These are phyloP conservation scores for Carallia pectinifolia DNA, from an alignment of 345 rosid species.

Conservation along the genomic window DNA sequence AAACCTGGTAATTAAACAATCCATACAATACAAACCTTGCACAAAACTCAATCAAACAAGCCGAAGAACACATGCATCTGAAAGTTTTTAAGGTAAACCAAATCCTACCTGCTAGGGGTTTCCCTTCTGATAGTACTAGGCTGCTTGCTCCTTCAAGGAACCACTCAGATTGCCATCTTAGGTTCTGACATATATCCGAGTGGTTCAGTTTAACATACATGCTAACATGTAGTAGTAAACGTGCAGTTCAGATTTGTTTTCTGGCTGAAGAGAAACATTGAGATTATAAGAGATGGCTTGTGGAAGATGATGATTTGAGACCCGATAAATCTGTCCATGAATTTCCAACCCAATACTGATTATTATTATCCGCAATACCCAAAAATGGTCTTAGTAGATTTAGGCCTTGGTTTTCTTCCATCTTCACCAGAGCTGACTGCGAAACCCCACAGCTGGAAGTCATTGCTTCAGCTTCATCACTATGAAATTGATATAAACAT, in stretches of 20 bases:
- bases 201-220: neutral
- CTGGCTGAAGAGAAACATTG: neutral
- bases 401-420: conserved; percentile 43
- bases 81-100: neutral
- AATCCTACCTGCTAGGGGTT: neutral
- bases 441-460: conserved; percentile 51
- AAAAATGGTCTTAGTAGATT: conserved; percentile 39
- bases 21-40: neutral
- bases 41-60: neutral
- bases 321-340: conserved; percentile 51
- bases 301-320: conserved; percentile 36
- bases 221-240: neutral
- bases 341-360: conserved; percentile 46
- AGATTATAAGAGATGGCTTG: conserved; percentile 31
- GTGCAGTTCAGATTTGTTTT: too few relatives aligned
- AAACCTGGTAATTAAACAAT: neutral
- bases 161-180: neutral
- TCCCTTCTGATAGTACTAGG: neutral
- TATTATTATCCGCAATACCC: conserved; percentile 28
- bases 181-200: neutral
- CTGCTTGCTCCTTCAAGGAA: too few relatives aligned
- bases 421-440: conserved; percentile 51
- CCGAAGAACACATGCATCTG: neutral
- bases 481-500: conserved; percentile 39
- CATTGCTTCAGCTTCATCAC: conserved; percentile 38